A percentile compares a stretch with the other conserved stretches of the same genome.
Evolutionary conservation across 306 rosid species (phyloP).

Genomic region (Citrullus colocynthis): DNA sequence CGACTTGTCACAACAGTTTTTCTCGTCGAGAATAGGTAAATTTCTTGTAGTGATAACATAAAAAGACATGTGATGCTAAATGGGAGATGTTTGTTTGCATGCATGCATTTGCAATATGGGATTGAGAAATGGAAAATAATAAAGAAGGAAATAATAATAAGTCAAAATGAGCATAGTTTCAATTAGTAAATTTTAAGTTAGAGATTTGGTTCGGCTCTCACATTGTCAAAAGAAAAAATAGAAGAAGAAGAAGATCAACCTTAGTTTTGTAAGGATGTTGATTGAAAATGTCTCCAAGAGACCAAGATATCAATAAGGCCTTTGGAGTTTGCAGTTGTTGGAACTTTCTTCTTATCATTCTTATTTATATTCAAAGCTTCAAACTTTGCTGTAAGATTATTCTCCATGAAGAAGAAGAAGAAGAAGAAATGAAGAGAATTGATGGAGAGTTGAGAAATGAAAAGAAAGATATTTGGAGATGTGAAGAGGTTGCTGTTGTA

Average conservation of each 20-base stretch:
- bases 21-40: no score
- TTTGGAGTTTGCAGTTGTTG: neutral
- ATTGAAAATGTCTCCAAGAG: slow-evolving; percentile 47
- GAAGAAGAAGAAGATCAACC: slow-evolving; percentile 15
- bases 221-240: no score
- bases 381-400: neutral
- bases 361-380: neutral
- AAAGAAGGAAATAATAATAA: no score
- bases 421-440: neutral
- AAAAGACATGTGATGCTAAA: neutral
- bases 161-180: no score
- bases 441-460: neutral
- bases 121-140: neutral
- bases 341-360: neutral
- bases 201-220: no score
- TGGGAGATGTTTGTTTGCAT: neutral
- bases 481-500: neutral
- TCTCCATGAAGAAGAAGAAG: neutral
- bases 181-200: no score
- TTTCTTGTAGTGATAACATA: no score
- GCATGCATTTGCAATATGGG: neutral
- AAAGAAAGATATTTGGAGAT: neutral
- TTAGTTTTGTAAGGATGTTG: slow-evolving; percentile 22
- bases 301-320: slow-evolving; percentile 23
- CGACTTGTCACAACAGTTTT: no score